Evolutionary conservation across 306 rosid species (phyloP).

Genomic region (Neltuma alba): DNA sequence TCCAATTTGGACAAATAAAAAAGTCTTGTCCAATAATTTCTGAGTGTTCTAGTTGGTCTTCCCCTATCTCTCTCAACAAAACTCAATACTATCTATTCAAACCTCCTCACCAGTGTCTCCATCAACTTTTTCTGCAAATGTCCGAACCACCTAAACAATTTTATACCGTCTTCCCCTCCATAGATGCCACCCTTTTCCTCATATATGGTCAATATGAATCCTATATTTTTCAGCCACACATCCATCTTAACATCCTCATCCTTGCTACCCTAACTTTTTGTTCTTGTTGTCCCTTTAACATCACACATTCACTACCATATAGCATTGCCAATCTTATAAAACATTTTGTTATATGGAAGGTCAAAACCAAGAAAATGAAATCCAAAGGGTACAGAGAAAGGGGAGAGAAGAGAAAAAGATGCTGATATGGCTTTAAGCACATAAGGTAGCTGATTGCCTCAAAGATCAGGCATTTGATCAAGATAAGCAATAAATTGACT

Average conservation of each 20-base stretch:
- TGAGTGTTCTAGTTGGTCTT: not conserved
- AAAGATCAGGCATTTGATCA: not conserved
- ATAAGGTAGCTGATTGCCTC: not conserved
- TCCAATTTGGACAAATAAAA: no score
- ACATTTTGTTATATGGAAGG: not conserved
- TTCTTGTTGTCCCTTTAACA: not conserved
- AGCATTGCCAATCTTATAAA: not conserved
- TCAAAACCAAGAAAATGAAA: not conserved
- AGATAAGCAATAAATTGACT: not conserved
- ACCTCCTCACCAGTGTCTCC: not conserved
- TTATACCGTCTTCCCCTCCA: not conserved
- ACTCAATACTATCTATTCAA: not conserved
- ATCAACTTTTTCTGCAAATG: not conserved
- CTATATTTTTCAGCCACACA: not conserved
- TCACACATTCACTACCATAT: not conserved
- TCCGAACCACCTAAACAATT: not conserved
- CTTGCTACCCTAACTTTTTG: not conserved
- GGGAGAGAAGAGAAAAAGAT: not conserved
- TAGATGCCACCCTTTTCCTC: not conserved
- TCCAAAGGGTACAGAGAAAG: not conserved
- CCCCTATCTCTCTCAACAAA: not conserved
- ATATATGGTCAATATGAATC: not conserved
- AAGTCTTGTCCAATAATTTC: no score
- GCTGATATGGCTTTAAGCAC: not conserved
- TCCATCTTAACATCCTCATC: no score